Base-by-base conservation (phyloP, 129 eudicot genomes). In the Cynara cardunculus region DNA sequence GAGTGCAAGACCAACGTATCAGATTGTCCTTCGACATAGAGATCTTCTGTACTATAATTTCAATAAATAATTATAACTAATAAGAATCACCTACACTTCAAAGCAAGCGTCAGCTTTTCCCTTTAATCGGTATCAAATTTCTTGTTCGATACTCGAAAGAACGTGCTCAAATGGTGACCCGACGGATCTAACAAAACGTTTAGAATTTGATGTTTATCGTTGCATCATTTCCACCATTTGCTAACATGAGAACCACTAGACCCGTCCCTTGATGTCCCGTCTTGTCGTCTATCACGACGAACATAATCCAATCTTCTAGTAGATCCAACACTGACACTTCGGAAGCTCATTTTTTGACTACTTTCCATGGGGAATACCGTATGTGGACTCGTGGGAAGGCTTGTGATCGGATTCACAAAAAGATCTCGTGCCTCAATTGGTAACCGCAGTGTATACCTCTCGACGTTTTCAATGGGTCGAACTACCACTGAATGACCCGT, bases 391-490 rank as follows among this genome's bases (percentile, higher is more conserved):
- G 78, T 61, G 1, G 82, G 78, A 66, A 81, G 74, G 34, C 69
- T 80, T 25, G 84, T 37, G 32, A 53, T 74, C 28, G 82, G 35
- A 39, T 76, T 83, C 1, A 83, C 56, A n/a, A 89, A 56, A 31
- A 79, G 79, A 9, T 71, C 81, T 0, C 77, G 82, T 2, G 85
- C 90, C 35, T 77, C 91, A 34, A 84, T 89, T 9, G 97, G 97
- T 75, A 91, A 82, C 78, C 92, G 81, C 21, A 91, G 73, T 22
- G 97, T 91, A 26, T 81, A 91, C 67, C 97, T 75, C 68, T 91
- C 97, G 12, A 11, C 73, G 81, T 87, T 75, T 46, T 75, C 90
- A 25, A 81, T 72, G 5, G 88, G 89, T 1, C 35, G 84, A 30
- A 44, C 80, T 26, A 84, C 77, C 22, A 84, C 80, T 3, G 87